These are phyloP conservation scores for Cryptosporidium canis DNA, from an alignment of 169 alveolate species.

Conservation along the genomic window DNA sequence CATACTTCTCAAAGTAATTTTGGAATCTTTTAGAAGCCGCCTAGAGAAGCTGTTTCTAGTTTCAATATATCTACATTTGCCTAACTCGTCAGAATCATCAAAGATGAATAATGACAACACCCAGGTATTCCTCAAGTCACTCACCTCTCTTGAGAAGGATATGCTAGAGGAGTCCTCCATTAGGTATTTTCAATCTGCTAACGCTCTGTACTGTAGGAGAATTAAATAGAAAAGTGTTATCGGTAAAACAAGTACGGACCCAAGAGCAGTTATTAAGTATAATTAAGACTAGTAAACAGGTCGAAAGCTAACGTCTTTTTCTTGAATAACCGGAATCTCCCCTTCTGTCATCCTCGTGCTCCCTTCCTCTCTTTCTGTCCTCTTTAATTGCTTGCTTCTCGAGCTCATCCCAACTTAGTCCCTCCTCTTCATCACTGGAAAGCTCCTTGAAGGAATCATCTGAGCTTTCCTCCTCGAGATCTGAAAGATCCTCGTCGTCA, in stretches of 20 bases:
- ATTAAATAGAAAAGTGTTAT: background rate
- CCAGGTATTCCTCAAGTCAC: slow-evolving; percentile 31
- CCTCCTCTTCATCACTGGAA: slow-evolving; percentile 83
- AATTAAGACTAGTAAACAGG: background rate
- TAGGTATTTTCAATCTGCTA: background rate
- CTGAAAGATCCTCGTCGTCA: slow-evolving; percentile 83
- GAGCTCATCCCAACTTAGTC: slow-evolving; percentile 88
- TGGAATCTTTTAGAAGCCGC: slow-evolving; percentile 46
- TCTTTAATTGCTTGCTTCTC: slow-evolving; percentile 79
- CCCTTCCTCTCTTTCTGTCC: slow-evolving; percentile 69
- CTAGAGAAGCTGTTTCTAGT: slow-evolving; percentile 52
- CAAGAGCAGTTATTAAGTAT: background rate
- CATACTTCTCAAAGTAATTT: slow-evolving; percentile 9
- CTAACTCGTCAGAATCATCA: slow-evolving; percentile 10
- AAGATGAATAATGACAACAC: slow-evolving; percentile 47
- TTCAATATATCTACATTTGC: slow-evolving; percentile 9
- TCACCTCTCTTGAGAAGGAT: slow-evolving; percentile 42
- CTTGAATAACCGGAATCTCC: slow-evolving; percentile 10
- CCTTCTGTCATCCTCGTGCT: slow-evolving; percentile 40
- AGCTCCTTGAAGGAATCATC: slow-evolving; percentile 75
- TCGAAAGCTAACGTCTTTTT: slow-evolving; percentile 41
- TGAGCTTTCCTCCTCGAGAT: slow-evolving; percentile 82
- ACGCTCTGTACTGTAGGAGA: slow-evolving; percentile 35
- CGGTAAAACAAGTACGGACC: background rate
- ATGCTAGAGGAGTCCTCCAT: slow-evolving; percentile 50